Evolutionary conservation across 176 grass and related monocot species (phyloP).

Genomic region (Neostapfia colusana): DNA sequence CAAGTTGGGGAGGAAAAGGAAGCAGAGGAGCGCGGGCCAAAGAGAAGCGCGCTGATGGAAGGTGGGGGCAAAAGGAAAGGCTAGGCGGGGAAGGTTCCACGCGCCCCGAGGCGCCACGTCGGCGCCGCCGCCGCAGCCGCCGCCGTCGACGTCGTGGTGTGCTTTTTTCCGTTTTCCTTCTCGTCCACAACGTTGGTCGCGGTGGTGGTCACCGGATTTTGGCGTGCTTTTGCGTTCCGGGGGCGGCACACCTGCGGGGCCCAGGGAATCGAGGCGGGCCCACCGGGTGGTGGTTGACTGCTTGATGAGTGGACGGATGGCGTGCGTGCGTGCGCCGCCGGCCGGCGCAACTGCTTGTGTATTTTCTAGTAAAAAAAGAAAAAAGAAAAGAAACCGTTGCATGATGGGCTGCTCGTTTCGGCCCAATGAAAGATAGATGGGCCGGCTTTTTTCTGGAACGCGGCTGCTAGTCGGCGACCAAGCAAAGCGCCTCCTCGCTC

Average conservation of each 20-base stretch:
- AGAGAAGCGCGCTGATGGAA: neutral
- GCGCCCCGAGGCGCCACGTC: constrained; percentile 45
- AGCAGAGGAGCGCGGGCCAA: neutral
- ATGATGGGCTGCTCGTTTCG: no score
- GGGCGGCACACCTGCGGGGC: constrained; percentile 10
- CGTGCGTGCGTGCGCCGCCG: no score
- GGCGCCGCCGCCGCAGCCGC: neutral
- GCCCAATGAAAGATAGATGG: no score
- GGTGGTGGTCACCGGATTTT: neutral
- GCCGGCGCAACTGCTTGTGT: neutral
- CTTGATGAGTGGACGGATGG: neutral
- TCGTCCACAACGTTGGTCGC: no score
- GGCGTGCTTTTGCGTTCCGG: neutral
- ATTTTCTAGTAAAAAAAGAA: no score
- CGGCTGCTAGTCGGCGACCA: no score
- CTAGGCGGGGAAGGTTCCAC: constrained; percentile 45
- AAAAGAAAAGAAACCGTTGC: no score
- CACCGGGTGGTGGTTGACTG: neutral
- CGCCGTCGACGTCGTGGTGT: neutral
- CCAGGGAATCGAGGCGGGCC: neutral
- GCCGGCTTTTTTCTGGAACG: no score
- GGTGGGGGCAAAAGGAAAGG: neutral
- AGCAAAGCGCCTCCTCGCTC: no score
- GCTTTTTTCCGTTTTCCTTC: neutral
- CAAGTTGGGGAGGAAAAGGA: neutral